Base-by-base conservation (phyloP, 371 early-diverging fungal genomes). In the Mortierella sp. region DNA sequence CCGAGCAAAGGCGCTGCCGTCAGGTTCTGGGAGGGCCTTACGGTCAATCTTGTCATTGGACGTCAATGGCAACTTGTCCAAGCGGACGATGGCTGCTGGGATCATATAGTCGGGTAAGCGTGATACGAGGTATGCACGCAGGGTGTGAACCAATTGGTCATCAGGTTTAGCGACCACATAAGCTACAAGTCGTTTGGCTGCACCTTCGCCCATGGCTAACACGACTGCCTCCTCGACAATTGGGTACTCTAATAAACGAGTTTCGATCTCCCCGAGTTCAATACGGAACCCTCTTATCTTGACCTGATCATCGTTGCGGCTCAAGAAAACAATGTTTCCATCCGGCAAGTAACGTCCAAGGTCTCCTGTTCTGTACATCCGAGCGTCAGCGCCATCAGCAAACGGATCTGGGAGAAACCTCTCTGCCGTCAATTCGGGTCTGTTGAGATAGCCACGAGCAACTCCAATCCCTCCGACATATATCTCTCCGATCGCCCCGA, bases 301-400 rank as follows among this genome's bases (percentile, higher is more conserved):
- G 42, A 42, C 42, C 16, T 42, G 42, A 18, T 12, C 3, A 16
- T 42, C 42, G 42, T 8, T 45, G 4, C 51, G 51, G 81, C 19
- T 14, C 42, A 46, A 79, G 65, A 47, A 47, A 19, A 82, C 60
- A 41, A 81, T 42, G 30, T 48, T 24, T 4, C 82, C 82, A 56
- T 80, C 67, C 31, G 65, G 60, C 0, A 78, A 43, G 69, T 64
- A 64, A 4, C 78, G 50, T 12, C 28, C 81, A 18, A 79, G 34
- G 50, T 83, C 83, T 18, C 83, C 83, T 10, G 83, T 78, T 19
- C 27, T 48, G 71, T 81, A 83, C 49, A 80, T 56, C 16, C 72
- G 67, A 14, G 58, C 66, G 2, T 46, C 58, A 6, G 18, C 48
- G 2, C 16, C 50, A 2, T 42, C 39, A 14, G 26, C 52, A 43